Conservation (phyloP, 441 rosid species). For the Omphalea diandra region DNA sequence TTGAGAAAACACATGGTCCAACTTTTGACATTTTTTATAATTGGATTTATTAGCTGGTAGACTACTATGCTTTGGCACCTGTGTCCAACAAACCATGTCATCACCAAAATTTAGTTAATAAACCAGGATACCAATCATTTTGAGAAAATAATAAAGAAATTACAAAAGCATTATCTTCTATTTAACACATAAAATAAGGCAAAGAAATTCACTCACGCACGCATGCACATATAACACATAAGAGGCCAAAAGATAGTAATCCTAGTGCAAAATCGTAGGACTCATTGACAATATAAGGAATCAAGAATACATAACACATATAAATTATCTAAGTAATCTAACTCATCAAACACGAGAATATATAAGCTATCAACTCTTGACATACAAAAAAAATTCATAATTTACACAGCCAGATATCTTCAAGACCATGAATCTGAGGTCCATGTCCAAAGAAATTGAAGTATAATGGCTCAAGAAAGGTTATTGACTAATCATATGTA, state of each 20-base stretch:
- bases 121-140: no score
- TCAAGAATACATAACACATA: not conserved
- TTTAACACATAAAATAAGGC: not conserved
- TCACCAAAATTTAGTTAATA: no score
- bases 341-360: not conserved
- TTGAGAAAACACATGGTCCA: no score
- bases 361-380: not conserved
- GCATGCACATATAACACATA: not conserved
- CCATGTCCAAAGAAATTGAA: not conserved
- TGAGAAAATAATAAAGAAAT: no score
- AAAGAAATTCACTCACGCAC: not conserved
- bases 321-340: not conserved
- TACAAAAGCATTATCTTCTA: not conserved
- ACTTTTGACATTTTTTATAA: no score
- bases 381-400: not conserved
- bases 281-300: not conserved
- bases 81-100: no score
- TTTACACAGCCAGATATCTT: not conserved
- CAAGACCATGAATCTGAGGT: not conserved
- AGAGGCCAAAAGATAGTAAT: not conserved
- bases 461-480: not conserved
- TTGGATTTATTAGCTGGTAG: no score
- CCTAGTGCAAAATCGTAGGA: not conserved
- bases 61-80: no score
- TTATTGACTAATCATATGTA: not conserved